Evolutionary conservation across 1,284 basidiomycete species (phyloP).

Genomic region (Fistulinella staudtii): DNA sequence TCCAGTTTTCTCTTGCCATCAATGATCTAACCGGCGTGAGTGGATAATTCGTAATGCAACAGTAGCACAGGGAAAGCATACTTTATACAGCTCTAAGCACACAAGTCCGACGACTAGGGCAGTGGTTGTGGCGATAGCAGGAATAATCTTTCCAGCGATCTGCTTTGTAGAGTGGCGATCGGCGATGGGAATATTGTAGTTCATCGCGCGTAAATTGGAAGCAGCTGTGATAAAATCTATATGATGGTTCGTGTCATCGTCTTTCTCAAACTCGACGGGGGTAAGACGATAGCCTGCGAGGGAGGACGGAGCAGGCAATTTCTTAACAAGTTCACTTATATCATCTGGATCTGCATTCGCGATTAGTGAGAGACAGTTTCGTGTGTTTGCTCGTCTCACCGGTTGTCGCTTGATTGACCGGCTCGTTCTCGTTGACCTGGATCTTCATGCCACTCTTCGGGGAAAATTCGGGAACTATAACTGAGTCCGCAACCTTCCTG

Average conservation of each 20-base stretch:
- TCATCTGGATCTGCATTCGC: conserved; percentile 48
- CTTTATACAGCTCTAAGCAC: conserved; percentile 97
- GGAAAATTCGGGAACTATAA: conserved; percentile 89
- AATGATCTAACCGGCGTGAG: conserved; percentile 86
- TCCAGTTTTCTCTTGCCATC: conserved; percentile 93
- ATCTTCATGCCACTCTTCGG: conserved; percentile 93
- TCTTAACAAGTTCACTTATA: conserved; percentile 52
- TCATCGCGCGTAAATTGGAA: conserved; percentile 94
- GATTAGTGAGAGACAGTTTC: conserved; percentile 6
- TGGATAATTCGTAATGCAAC: no score
- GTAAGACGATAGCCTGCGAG: conserved; percentile 92
- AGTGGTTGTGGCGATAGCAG: conserved; percentile 98
- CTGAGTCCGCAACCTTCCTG: conserved; percentile 81
- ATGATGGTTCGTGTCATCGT: conserved; percentile 97
- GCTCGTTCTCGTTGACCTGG: conserved; percentile 94
- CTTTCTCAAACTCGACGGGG: conserved; percentile 99
- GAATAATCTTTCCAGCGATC: conserved; percentile 99
- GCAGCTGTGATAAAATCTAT: conserved; percentile 99
- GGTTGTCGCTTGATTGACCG: conserved; percentile 53
- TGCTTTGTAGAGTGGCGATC: conserved; percentile 96
- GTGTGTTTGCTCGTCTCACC: conserved; percentile 31
- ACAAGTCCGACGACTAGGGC: conserved; percentile 93
- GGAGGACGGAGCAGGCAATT: conserved; percentile 84
- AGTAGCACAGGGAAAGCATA: conserved; percentile 28
- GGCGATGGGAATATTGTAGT: conserved; percentile 88